Evolutionary conservation across 1,284 basidiomycete genomes (phyloP), one percentile per base, ranked within the genome.

Genomic region (Moesziomyces aphidis): DNA sequence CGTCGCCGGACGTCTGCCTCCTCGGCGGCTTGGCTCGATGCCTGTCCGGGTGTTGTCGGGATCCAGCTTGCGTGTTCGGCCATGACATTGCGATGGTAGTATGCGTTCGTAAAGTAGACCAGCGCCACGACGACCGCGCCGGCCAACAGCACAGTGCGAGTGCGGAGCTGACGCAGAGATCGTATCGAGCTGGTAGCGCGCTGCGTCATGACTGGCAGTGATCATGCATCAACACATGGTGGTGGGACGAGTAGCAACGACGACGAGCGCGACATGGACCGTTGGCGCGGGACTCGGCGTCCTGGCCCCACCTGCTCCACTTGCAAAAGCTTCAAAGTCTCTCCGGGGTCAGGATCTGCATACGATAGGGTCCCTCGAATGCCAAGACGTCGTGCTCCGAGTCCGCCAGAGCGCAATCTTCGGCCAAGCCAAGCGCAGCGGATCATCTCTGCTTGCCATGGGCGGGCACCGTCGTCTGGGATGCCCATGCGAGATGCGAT

Each of bases 41-140:
- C 22, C 15, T 46, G 45, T 4, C 10, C 21, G 0, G 21, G 45
- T n/a, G 45, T 22, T 22, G 45, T 13, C 4, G 45, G 21, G 7
- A 46, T 22, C 21, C 45, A 46, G 1, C 6, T 5, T 1, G 57
- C 17, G 24, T 43, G 50, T 10, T 61, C 45, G 8, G 55, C 39
- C 2, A 44, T 31, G 21, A 53, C 15, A 10, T 50, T 55, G n/a
- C 54, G 31, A 4, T 47, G 6, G 26, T 61, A 57, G 43, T 42
- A 54, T 3, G 34, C 55, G 15, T 6, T 39, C 5, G 64, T 58
- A 47, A 68, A 44, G 19, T 58, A 61, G 51, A 68, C 5, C 13
- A 68, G 55, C 24, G 50, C 58, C 11, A 61, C 24, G 28, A 61
- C 44, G 11, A 47, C 65, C 22, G 65, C 48, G 5, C 61, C 26